These are phyloP conservation scores for Rhodomyrtus psidioides DNA, from an alignment of 441 rosid genomes.

Conservation along the genomic window DNA sequence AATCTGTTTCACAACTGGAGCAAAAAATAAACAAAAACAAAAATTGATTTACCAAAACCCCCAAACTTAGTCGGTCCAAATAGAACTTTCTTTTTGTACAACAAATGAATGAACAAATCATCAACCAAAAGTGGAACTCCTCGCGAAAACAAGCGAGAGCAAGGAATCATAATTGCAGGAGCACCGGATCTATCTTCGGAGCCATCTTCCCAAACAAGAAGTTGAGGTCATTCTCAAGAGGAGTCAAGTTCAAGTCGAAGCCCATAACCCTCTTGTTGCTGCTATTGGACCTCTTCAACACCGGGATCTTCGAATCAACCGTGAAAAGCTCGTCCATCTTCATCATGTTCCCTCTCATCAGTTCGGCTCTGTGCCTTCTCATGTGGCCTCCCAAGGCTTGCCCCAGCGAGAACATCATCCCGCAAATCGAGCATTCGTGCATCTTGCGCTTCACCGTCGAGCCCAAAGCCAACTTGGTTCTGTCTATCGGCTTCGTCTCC, in stretches of 20 bases:
- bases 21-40: neutral
- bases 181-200: conserved; percentile 16
- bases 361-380: neutral
- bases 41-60: neutral
- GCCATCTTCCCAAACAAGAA: neutral
- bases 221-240: neutral
- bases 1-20: neutral
- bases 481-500: neutral
- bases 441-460: conserved; percentile 8
- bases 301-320: neutral
- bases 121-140: neutral
- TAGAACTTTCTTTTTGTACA: neutral
- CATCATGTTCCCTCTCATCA: neutral
- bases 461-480: neutral
- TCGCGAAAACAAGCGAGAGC: neutral
- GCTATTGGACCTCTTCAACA: neutral
- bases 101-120: neutral
- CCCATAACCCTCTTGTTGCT: neutral
- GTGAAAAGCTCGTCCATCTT: neutral
- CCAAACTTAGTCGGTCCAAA: neutral
- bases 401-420: conserved; percentile 22
- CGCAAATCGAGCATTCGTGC: conserved; percentile 36
- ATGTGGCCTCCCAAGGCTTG: neutral
- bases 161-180: neutral
- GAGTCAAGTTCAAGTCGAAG: neutral